Conservation (phyloP, 169 alveolate species). For the Neospora caninum region DNA sequence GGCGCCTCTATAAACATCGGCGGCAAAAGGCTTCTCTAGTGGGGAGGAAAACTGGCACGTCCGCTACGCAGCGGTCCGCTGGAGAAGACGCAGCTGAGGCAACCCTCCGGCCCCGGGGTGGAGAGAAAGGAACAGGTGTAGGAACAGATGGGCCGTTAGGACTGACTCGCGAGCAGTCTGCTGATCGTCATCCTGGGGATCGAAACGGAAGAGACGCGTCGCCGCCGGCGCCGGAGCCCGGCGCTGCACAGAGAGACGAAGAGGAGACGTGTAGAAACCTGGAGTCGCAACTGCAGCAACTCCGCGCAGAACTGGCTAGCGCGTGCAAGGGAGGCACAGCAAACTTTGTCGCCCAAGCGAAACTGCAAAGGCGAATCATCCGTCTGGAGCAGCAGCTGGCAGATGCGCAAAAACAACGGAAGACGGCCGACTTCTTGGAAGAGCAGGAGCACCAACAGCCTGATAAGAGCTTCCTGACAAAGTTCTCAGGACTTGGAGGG, state of each 20-base stretch:
- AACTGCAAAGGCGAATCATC: constrained; percentile 16
- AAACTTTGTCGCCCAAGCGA: neutral
- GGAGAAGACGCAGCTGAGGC: too few species aligned
- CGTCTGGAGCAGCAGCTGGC: constrained; percentile 13
- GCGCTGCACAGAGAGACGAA: neutral
- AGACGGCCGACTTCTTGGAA: neutral
- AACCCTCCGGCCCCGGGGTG: neutral
- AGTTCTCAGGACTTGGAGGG: neutral
- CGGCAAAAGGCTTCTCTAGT: too few species aligned
- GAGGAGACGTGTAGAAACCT: neutral
- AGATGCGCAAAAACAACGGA: neutral
- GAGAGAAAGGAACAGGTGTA: neutral
- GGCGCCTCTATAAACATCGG: too few species aligned
- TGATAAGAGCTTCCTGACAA: neutral
- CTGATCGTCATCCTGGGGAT: neutral
- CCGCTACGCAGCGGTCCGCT: too few species aligned
- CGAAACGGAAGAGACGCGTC: neutral
- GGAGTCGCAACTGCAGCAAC: neutral
- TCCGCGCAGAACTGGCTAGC: neutral
- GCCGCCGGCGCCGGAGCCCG: neutral
- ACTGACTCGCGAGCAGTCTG: neutral
- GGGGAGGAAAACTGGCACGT: too few species aligned
- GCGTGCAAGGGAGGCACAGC: neutral
- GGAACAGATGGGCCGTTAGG: neutral
- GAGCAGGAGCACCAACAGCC: neutral